Base-by-base conservation (phyloP, 2,329 filamentous ascomycete species). In the Madurella fahalii region DNA sequence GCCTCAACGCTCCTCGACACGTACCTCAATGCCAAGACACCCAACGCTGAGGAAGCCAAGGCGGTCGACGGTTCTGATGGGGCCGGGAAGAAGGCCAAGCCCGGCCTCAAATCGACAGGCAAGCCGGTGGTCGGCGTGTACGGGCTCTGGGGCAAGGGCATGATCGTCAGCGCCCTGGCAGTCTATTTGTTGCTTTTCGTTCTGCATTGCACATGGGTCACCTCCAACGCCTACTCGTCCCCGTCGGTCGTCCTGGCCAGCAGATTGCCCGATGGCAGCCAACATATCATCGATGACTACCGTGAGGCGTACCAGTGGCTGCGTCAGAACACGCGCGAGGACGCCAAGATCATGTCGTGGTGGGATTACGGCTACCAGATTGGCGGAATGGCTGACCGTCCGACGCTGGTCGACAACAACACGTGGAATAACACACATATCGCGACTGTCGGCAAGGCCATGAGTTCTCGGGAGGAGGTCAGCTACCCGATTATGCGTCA, bases 401-500 rank as follows among this genome's bases (percentile, higher is more conserved):
- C 94, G 34, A 99, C 94, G 1, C 80, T 99, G 34, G 94, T 99
- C 34, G 94, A 99, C 78, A 99, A 99, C 80, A 99, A 99, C 77
- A 99, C 94, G 2, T 99, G 94, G 94, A 99, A 99, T 80, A 99
- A 99, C 78, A 99, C 94, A 8, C 94, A 99, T 72, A 99, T 99
- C 74, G 94, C 94, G 50, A 99, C 94, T 13, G 94, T 99, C 55
- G 94, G 94, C 68, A 99, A 99, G 77, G 94, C 94, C 41, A 97
- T 99, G 94, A 94, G 89, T 75, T 96, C 92, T 8, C 81, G 89
- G 44, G 94, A 99, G 73, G 95, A 99, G 72, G 92, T 97, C 73
- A 96, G 91, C 76, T 99, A 99, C 73, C 90, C 91, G 2, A 99
- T 99, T 69, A 93, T 99, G 83, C 88, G 92, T 63, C 90, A 97